Conservation (phyloP, 2,329 filamentous ascomycete species). For the Aureobasidium sp. region DNA sequence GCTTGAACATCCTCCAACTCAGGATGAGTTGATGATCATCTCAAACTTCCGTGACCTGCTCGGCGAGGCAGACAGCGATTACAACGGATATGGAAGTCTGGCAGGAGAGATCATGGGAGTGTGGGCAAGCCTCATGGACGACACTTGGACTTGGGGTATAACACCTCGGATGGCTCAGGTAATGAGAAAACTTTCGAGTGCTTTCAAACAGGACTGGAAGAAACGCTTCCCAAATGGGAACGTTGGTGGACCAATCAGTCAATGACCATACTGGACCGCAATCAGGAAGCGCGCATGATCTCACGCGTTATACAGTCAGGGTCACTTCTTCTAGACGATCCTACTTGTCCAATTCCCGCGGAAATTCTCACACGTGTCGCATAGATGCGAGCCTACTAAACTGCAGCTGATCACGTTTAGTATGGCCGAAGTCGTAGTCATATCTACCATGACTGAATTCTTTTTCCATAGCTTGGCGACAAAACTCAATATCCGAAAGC, state of each 20-base stretch:
- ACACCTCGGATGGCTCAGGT: slow-evolving; percentile 8
- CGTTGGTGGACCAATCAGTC: neutral
- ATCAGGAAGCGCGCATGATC: too few species aligned
- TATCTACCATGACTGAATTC: too few species aligned
- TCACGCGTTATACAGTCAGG: too few species aligned
- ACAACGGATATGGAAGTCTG: neutral
- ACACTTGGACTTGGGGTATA: slow-evolving; percentile 12
- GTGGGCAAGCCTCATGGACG: slow-evolving; percentile 9
- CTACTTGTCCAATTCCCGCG: too few species aligned
- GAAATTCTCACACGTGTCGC: too few species aligned
- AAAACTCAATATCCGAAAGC: too few species aligned
- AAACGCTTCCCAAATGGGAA: neutral
- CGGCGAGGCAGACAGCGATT: neutral
- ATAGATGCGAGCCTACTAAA: too few species aligned
- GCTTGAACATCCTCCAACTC: neutral
- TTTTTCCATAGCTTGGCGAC: too few species aligned
- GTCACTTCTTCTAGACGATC: too few species aligned
- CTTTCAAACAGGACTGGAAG: neutral
- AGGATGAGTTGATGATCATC: neutral
- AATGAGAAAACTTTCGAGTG: neutral
- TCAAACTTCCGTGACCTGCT: neutral
- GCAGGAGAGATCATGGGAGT: slow-evolving; percentile 7
- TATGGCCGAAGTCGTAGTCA: too few species aligned
- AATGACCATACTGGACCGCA: neutral
- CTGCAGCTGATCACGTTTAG: too few species aligned